Evolutionary conservation across 2,329 filamentous ascomycete genomes (phyloP).

Genomic region (Aspergillus nomiae): DNA sequence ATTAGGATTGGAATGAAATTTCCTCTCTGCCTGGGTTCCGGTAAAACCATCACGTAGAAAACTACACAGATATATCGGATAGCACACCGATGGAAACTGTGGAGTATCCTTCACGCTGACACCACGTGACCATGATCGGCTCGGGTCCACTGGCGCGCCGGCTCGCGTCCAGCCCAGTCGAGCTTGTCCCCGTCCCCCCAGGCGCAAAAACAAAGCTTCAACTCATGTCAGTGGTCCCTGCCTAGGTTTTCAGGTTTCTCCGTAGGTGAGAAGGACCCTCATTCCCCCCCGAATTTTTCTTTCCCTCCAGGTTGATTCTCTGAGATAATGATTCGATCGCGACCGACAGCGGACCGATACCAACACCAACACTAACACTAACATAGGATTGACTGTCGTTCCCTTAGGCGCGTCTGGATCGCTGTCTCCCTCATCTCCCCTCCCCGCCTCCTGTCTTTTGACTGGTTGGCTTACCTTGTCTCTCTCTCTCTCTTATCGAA

Average conservation of each 20-base stretch:
- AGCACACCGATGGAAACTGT: too few species aligned
- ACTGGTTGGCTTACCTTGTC: conserved; percentile 7
- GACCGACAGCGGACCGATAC: neutral
- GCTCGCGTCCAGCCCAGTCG: neutral
- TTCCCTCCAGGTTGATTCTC: neutral
- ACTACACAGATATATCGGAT: too few species aligned
- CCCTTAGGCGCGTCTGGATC: conserved; percentile 15
- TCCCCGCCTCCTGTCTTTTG: conserved; percentile 10
- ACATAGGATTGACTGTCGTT: conserved; percentile 1
- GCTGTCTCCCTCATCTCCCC: conserved; percentile 3
- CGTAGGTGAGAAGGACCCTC: neutral
- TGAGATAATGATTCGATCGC: neutral
- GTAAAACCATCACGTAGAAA: too few species aligned
- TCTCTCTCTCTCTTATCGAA: neutral
- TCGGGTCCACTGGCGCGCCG: neutral
- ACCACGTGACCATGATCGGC: neutral
- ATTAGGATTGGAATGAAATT: neutral
- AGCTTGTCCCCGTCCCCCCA: neutral
- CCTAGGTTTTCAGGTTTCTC: conserved; percentile 2
- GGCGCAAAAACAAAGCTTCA: conserved; percentile 7
- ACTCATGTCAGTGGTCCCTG: neutral
- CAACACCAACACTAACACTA: conserved; percentile 3
- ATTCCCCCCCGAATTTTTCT: neutral
- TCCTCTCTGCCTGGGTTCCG: neutral
- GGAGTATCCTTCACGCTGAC: neutral